Percentiles rank a stretch among this genome's conserved stretches.
These are phyloP conservation scores for Suhomyces anneliseae DNA, from an alignment of 1,139 yeast species.

Conservation along the genomic window DNA sequence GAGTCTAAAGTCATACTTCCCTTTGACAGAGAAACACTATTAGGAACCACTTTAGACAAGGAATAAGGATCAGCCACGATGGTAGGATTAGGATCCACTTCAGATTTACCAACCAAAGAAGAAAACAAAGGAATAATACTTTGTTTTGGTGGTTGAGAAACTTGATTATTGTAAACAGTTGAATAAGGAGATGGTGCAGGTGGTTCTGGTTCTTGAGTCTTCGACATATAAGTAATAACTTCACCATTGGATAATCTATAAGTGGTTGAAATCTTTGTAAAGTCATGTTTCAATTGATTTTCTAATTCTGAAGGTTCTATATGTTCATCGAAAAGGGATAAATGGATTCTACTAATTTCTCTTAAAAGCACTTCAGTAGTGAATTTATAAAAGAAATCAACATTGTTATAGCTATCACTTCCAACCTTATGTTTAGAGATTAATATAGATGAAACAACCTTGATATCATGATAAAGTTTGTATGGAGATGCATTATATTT, in stretches of 20 bases:
- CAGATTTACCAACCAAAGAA: conserved; percentile 61
- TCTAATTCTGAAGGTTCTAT: conserved; percentile 30
- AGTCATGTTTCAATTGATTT: conserved; percentile 49
- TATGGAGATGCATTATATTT: conserved; percentile 47
- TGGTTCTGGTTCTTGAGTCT: conserved; percentile 29
- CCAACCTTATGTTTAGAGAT: conserved; percentile 56
- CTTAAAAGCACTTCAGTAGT: conserved; percentile 69
- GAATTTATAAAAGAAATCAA: conserved; percentile 71
- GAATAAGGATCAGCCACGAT: conserved; percentile 59
- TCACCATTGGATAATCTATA: conserved; percentile 66
- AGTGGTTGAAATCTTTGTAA: conserved; percentile 61
- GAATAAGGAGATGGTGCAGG: conserved; percentile 18
- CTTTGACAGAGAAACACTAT: conserved; percentile 28
- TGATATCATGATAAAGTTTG: conserved; percentile 70
- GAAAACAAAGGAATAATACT: conserved; percentile 65
- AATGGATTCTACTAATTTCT: conserved; percentile 54
- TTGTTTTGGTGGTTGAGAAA: conserved; percentile 25
- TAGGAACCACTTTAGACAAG: conserved; percentile 60
- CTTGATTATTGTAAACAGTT: conserved; percentile 18
- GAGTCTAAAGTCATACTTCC: conserved; percentile 47
- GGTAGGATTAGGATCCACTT: conserved; percentile 65
- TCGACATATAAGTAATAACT: conserved; percentile 43
- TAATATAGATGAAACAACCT: conserved; percentile 55
- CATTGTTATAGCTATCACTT: conserved; percentile 51
- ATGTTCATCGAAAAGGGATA: conserved; percentile 23